Conservation (phyloP, 129 eudicot genomes). For the Gnaphalium uliginosum region DNA sequence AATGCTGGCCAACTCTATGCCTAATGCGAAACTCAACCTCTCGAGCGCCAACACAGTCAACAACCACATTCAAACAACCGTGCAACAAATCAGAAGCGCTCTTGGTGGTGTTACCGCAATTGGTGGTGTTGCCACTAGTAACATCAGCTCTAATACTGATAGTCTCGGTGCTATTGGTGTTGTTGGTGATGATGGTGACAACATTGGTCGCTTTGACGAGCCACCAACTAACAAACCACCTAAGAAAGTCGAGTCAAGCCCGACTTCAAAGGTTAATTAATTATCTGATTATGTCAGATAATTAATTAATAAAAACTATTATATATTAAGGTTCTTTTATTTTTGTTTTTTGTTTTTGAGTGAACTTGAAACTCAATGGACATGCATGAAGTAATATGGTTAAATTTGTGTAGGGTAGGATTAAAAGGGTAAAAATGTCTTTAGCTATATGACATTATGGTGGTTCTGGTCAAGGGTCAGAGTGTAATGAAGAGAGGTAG, state of each 20-base stretch:
- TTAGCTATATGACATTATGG: conserved; percentile 27
- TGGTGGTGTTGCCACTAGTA: conserved; percentile 19
- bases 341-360: neutral
- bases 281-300: neutral
- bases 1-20: conserved; percentile 77
- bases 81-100: conserved; percentile 69
- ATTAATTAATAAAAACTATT: neutral
- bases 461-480: conserved; percentile 31
- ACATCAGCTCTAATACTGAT: neutral
- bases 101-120: conserved; percentile 44
- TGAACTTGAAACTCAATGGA: conserved; percentile 3
- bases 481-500: conserved; percentile 40
- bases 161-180: neutral
- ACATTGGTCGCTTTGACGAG: conserved; percentile 31
- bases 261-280: conserved; percentile 38
- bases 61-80: conserved; percentile 64
- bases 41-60: conserved; percentile 78
- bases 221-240: conserved; percentile 21
- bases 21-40: conserved; percentile 80
- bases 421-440: conserved; percentile 40
- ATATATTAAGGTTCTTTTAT: neutral
- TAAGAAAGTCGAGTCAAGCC: conserved; percentile 24
- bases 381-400: conserved; percentile 21
- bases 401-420: conserved; percentile 32
- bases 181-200: conserved; percentile 23